Percentiles rank a stretch among this genome's conserved stretches.
phyloP scores from a whole-genome alignment of 1,139 yeast genomes.

The Magnusiomyces magnusii region DNA sequence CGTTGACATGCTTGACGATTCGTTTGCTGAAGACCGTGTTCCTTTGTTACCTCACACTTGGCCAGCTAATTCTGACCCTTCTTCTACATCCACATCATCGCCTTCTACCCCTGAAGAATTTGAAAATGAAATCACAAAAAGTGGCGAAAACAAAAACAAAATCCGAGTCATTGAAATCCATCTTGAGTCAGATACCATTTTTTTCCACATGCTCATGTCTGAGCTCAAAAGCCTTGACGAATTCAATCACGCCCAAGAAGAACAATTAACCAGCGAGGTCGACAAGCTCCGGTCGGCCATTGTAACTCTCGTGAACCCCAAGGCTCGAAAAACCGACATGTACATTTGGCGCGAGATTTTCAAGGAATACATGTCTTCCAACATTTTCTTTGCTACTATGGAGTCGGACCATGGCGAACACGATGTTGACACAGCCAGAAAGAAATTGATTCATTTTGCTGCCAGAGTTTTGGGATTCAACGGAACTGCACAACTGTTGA shows the following conservation, averaged over 20 bases:
- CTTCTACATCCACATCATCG: neutral
- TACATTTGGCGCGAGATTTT: slow-evolving; percentile 68
- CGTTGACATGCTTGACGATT: neutral
- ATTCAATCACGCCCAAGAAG: slow-evolving; percentile 42
- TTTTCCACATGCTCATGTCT: slow-evolving; percentile 50
- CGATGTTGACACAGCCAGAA: slow-evolving; percentile 32
- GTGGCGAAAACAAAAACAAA: no score
- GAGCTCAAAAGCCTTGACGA: slow-evolving; percentile 47
- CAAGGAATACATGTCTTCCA: slow-evolving; percentile 55
- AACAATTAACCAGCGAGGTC: slow-evolving; percentile 40
- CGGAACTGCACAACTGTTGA: slow-evolving; percentile 5
- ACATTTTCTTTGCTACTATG: slow-evolving; percentile 53
- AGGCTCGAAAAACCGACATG: slow-evolving; percentile 43
- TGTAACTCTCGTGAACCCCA: slow-evolving; percentile 38
- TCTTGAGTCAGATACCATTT: slow-evolving; percentile 40
- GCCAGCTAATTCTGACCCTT: neutral
- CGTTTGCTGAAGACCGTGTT: neutral
- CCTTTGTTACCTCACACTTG: neutral
- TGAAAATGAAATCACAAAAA: neutral
- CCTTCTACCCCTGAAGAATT: neutral
- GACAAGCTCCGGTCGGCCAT: slow-evolving; percentile 39
- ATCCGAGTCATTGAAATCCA: slow-evolving; percentile 29
- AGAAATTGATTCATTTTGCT: slow-evolving; percentile 39
- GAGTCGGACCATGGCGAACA: slow-evolving; percentile 44
- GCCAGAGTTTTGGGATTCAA: slow-evolving; percentile 39